Conservation (phyloP, 2,329 filamentous ascomycete genomes). For the Botryotinia globosa region DNA sequence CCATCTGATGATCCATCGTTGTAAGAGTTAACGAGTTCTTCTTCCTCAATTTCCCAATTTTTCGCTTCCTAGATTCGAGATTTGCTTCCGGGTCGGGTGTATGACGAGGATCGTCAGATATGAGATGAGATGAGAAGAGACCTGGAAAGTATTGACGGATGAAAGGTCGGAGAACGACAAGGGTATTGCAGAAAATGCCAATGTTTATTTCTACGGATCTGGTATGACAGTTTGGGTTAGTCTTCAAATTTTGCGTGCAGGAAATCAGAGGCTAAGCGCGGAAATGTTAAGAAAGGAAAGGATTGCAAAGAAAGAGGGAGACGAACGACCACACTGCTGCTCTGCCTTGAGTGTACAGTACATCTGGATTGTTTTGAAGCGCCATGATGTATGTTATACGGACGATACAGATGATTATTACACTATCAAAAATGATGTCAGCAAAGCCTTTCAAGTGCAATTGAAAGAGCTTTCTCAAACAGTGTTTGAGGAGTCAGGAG, state of each 20-base stretch:
- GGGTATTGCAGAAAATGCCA: background rate
- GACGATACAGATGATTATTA: conserved; percentile 1
- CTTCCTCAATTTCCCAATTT: background rate
- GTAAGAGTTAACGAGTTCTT: background rate
- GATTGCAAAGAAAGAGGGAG: background rate
- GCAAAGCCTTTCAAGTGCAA: background rate
- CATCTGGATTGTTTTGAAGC: background rate
- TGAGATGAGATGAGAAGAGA: background rate
- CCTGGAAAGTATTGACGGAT: background rate
- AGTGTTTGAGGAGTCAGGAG: background rate
- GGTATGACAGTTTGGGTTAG: background rate
- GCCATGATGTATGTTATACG: conserved; percentile 5
- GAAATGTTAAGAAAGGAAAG: no score
- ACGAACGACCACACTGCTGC: conserved; percentile 10
- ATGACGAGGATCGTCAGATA: background rate
- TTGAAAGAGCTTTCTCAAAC: background rate
- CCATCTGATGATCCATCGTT: background rate
- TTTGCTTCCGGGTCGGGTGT: background rate
- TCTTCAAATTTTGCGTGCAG: background rate
- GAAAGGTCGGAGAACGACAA: background rate
- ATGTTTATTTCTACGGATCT: conserved; percentile 4
- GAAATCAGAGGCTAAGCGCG: background rate
- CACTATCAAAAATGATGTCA: background rate
- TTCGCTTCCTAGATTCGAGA: background rate
- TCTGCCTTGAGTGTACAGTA: conserved; percentile 2